Evolutionary conservation across 148 eudicot species (phyloP), one percentile per base, ranked within the genome.

Genomic region (Fagopyrum tataricum): DNA sequence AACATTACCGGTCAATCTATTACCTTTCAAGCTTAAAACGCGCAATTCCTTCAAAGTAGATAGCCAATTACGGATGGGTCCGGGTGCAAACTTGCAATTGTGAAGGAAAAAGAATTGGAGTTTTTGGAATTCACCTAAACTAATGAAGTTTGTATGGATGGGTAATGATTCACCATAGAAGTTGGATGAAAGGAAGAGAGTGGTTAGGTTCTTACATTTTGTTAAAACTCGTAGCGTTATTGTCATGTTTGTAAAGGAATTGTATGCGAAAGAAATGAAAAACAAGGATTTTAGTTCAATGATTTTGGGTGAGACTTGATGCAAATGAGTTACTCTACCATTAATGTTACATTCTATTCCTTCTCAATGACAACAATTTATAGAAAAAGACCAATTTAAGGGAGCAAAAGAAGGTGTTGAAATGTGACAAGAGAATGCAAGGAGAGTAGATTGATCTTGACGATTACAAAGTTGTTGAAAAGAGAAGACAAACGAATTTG

Each of bases 381-480:
- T 44, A 44, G 48, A 44, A 46, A 11, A 46, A 46, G 49, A 46
- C 49, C 49, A 46, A 46, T 46, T 46, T 46, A 46, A 13, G 3
- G 49, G 1, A 46, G 13, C 12, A 0, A 7, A 46, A 2, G 49
- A 46, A 10, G 49, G 7, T 46, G 49, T 26, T 26, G 31, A 46
- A 46, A 64, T 37, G 20, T 6, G 31, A 14, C 0, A 4, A 18
- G 69, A 64, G 69, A 64, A 64, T 43, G 43, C n/a, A 18, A 64
- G 44, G 6, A 64, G 69, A 15, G 69, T 43, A 9, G 69, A 64
- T 64, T 64, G 69, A 64, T 64, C 69, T 14, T 14, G 10, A 8
- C 14, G 69, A 64, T 31, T 37, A 39, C 69, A 64, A 64, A 37
- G 9, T 64, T 64, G 43, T 13, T 64, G 69, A 43, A 37, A 64